These are phyloP conservation scores for Citropsis articulata DNA, from an alignment of 345 rosid species.

Conservation along the genomic window DNA sequence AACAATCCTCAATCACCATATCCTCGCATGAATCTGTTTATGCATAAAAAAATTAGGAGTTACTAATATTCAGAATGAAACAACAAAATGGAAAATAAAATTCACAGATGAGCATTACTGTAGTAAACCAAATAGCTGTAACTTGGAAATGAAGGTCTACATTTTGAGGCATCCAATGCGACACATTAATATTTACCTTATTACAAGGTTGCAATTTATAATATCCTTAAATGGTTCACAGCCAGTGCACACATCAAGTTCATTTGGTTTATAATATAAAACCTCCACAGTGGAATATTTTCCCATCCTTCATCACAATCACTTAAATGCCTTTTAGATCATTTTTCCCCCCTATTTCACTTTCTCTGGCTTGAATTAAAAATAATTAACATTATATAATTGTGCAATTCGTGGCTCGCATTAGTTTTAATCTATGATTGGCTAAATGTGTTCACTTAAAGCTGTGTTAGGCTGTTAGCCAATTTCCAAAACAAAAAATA, in stretches of 20 bases:
- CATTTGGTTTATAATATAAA: background rate
- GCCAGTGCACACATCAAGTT: background rate
- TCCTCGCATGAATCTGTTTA: constrained; percentile 87
- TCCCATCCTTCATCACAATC: background rate
- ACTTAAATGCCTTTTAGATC: background rate
- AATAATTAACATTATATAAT: background rate
- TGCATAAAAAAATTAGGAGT: background rate
- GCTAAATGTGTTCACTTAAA: background rate
- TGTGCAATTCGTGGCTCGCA: background rate
- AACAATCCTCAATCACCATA: constrained; percentile 92
- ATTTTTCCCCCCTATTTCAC: background rate
- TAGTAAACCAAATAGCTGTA: constrained; percentile 10
- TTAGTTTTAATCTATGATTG: background rate
- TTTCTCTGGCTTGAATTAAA: background rate
- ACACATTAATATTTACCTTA: background rate
- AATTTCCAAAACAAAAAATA: background rate
- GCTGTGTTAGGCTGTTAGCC: background rate
- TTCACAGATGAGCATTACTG: constrained; percentile 4
- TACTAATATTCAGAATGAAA: constrained; percentile 3
- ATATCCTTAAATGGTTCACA: background rate
- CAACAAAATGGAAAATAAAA: constrained; percentile 1
- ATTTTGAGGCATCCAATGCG: background rate
- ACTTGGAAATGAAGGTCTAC: background rate
- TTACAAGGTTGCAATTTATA: background rate
- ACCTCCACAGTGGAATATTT: background rate